A percentile compares a stretch with the other conserved stretches of the same genome.
These are phyloP conservation scores for Skeletonema menzelii DNA, from an alignment of 108 stramenopile genomes.

Conservation along the genomic window DNA sequence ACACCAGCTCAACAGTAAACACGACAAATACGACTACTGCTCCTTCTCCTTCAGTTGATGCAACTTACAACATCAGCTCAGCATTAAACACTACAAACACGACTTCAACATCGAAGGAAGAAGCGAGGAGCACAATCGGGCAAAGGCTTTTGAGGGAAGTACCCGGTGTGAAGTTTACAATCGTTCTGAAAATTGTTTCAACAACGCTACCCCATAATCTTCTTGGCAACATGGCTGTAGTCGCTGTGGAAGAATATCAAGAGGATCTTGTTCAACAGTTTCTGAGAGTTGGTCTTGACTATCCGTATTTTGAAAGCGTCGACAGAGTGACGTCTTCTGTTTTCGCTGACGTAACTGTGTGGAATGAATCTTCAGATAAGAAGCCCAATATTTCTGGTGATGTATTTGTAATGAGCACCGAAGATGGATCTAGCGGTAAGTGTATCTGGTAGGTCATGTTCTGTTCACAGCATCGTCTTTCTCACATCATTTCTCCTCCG, in stretches of 20 bases:
- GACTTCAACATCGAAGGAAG: not conserved
- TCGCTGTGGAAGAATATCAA: not conserved
- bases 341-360: not conserved
- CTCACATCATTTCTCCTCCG: not conserved
- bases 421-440: not conserved
- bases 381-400: not conserved
- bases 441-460: not conserved
- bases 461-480: not conserved
- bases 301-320: not conserved
- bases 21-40: not conserved
- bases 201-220: not conserved
- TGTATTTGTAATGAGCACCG: not conserved
- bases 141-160: not conserved
- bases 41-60: not conserved
- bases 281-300: not conserved
- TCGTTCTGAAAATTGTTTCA: not conserved
- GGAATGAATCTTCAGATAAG: not conserved
- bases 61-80: not conserved
- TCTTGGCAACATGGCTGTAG: slow-evolving; percentile 1
- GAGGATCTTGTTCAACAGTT: not conserved
- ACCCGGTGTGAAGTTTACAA: not conserved
- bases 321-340: not conserved
- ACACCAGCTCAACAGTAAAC: not conserved
- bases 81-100: not conserved
- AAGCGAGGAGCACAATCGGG: not conserved